These are phyloP conservation scores for Lachancea meyersii DNA, from an alignment of 805 yeast genomes.

Conservation along the genomic window DNA sequence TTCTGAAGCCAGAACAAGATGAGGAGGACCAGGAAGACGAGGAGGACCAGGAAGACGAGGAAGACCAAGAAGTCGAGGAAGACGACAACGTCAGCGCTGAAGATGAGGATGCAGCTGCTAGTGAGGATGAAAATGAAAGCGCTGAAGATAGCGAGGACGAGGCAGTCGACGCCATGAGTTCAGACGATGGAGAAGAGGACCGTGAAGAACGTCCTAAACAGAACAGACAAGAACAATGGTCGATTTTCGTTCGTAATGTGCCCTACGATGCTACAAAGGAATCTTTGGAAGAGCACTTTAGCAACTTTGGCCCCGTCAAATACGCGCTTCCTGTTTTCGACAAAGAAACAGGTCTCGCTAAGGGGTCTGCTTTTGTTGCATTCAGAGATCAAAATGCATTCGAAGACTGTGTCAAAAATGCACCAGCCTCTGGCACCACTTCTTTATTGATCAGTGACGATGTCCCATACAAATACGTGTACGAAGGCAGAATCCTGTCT, in stretches of 20 bases:
- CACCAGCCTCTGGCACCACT: conserved; percentile 62
- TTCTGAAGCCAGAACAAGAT: conserved; percentile 29
- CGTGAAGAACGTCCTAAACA: conserved; percentile 34
- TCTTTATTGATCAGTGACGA: conserved; percentile 86
- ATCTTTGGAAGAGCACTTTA: conserved; percentile 67
- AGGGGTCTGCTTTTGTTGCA: conserved; percentile 93
- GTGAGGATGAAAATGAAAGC: conserved; percentile 28
- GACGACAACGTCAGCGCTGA: conserved; percentile 21
- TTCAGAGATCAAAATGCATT: conserved; percentile 59
- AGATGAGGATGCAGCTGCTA: conserved; percentile 24
- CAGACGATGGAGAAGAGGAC: conserved; percentile 13
- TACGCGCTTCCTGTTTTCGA: conserved; percentile 94
- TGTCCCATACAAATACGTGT: conserved; percentile 81
- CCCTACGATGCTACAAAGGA: conserved; percentile 93
- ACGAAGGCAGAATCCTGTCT: conserved; percentile 85
- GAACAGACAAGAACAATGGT: conserved; percentile 62
- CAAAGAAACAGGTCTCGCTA: conserved; percentile 75
- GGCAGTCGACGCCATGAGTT: conserved; percentile 32
- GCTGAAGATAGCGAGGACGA: conserved; percentile 19
- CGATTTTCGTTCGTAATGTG: conserved; percentile 83
- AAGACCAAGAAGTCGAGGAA: conserved; percentile 7
- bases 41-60: conserved; percentile 16
- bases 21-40: conserved; percentile 27
- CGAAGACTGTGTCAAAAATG: conserved; percentile 61
- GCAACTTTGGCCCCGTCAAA: conserved; percentile 75